Base-by-base conservation (phyloP, 139 green algal species). In the Spirogloea muscicola region DNA sequence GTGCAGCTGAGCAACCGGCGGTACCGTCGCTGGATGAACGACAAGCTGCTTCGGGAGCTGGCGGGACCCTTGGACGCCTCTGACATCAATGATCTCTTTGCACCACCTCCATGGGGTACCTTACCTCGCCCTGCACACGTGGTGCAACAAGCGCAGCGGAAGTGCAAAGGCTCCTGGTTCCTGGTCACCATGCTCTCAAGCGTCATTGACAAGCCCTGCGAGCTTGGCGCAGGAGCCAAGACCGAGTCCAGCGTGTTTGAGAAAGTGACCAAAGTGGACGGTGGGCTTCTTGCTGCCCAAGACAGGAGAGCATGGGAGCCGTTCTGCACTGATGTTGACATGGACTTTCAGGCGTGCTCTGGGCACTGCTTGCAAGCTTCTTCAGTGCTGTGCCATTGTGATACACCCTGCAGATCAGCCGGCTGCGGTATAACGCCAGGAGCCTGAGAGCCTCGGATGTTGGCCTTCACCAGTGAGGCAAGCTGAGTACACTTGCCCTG, bases 11-110 rank as follows among this genome's bases (percentile, higher is more conserved):
- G n/a, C n/a, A n/a, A n/a, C n/a, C n/a, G n/a, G n/a, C n/a, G n/a
- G n/a, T n/a, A n/a, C n/a, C n/a, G n/a, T n/a, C 73, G 73, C 25
- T 80, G 34, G 66, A 31, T 70, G 16, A 81, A 78, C 58, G 73
- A 81, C 9, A 2, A 38, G 40, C 44, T 81, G 63, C 38, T 81
- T 2, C 49, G 41, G 39, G 73, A 81, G 16, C 21, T 81, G 63
- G 63, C 73, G 21, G 73, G 73, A 10, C 73, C 73, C 27, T 43
- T 81, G 4, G 69, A 81, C 3, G 73, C 68, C 2, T 25, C 49
- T 1, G 36, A 74, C 18, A 80, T 81, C 25, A 43, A 13, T 27
- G 37, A 34, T 7, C 73, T 81, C 66, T 81, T 62, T 69, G 63
- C 49, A 13, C 73, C 73, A 27, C 73, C 73, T 25, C 73, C 73